Base-by-base conservation (phyloP, 2,329 filamentous ascomycete species). In the Alternaria atra region DNA sequence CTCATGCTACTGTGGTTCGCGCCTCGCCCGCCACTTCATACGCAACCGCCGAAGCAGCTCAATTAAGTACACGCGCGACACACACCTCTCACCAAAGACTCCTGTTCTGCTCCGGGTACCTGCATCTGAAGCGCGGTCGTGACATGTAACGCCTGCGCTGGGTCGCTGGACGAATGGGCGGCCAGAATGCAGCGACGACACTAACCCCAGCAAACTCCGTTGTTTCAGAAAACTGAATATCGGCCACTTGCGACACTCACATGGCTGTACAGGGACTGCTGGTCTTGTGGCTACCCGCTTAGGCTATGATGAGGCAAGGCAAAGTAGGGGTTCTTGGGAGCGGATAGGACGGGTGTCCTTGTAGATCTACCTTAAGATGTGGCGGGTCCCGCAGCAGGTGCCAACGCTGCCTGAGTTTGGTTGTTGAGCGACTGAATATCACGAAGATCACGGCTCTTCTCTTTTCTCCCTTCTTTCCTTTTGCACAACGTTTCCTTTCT, bases 391-490 rank as follows among this genome's bases (percentile, higher is more conserved):
- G 47, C 40, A 34, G 40, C 34, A 52, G 39, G 52, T 54, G 52
- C 43, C 50, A 32, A 27, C 46, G 34, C 37, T 55, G 58, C 56
- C 43, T 58, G 46, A 52, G 54, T 46, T 68, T 68, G 71, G 70
- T 52, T 42, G 62, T 69, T 74, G 70, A 73, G 61, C 64, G 57
- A 67, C 71, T 64, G 70, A 55, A 63, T 53, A 73, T 72, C 72
- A 63, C 67, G 54, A 69, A 60, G 46, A 71, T 70, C 70, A 27
- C 52, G 23, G 44, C 52, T 51, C 51, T 47, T 32, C 42, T 42
- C 50, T 35, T 40, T 48, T 55, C 34, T 37, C 56, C 27, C 52
- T 47, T 46, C 17, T 25, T 54, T 61, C 63, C 55, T 25, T 59
- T 55, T 67, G 61, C 34, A 4, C 48, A 66, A 64, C 60, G 25